These are phyloP conservation scores for Myriosclerotinia duriaeana DNA, from an alignment of 2,329 filamentous ascomycete species.

Conservation along the genomic window DNA sequence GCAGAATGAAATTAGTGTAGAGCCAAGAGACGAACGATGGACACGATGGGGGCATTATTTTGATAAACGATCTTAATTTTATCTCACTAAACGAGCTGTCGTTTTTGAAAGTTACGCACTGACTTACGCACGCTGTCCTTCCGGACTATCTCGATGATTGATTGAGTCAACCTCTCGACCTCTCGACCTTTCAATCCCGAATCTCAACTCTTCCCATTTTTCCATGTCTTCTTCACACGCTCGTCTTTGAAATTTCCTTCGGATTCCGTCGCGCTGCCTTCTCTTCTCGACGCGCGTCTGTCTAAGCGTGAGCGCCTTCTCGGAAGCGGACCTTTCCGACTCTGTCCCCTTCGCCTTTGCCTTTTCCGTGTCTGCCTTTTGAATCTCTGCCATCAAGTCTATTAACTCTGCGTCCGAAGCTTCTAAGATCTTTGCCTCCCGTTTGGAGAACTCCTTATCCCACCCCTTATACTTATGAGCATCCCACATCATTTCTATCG, in stretches of 20 bases:
- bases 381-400: neutral
- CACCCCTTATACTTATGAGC: neutral
- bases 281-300: neutral
- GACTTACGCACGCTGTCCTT: no score
- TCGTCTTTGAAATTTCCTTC: neutral
- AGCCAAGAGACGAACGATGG: neutral
- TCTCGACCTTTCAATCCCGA: neutral
- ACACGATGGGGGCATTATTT: neutral
- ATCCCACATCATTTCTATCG: conserved; percentile 16
- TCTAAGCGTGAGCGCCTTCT: neutral
- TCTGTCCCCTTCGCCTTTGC: neutral
- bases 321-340: neutral
- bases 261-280: neutral
- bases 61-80: neutral
- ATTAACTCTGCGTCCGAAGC: neutral
- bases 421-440: conserved; percentile 1
- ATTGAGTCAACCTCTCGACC: no score
- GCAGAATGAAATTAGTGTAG: neutral
- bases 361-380: neutral
- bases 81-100: neutral
- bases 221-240: conserved; percentile 14
- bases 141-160: no score
- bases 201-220: conserved; percentile 6
- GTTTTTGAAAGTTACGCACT: neutral
- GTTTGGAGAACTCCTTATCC: neutral